Evolutionary conservation across 2,329 filamentous ascomycete genomes (phyloP), one percentile per base, ranked within the genome.

Genomic region (Neurospora crassa): DNA sequence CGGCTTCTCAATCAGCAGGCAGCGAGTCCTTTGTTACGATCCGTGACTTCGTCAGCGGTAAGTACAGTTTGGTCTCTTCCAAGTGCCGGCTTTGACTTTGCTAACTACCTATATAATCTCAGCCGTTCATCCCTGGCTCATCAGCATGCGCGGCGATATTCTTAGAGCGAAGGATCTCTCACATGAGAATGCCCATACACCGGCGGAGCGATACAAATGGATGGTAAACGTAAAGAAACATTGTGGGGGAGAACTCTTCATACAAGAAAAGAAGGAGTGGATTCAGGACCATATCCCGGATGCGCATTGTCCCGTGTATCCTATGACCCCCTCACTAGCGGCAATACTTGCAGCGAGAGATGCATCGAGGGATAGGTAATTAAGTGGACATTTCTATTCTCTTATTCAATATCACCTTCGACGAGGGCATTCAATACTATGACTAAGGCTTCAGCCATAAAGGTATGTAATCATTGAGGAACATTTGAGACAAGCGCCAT

Each of bases 61-160:
- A 73, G 72, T 72, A 29, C 24, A 29, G 4, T 3, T 12, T 2
- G 14, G 5, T 67, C 40, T 41, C 7, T 68, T 37, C 40, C 42
- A 69, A 70, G 20, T 68, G 12, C 70, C 41, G 12, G 5, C 37
- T 67, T 37, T n/a, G 10, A 18, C 45, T 68, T 42, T 69, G 69
- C 59, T 72, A 68, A 70, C 41, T 37, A 73, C 24, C 24, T 24
- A 24, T 3, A 24, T 67, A 11, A 67, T 68, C n/a, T 68, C 69
- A 76, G 74, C 74, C 67, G 75, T 78, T 45, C 76, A 76, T 74
- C 74, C 76, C 70, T 77, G 76, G 76, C 76, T 77, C 18, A 73
- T 70, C 59, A 69, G 68, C 69, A 70, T 73, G 73, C 74, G 73
- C 63, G 70, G 67, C 40, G 74, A 75, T 69, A 72, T 76, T 11